phyloP scores from a whole-genome alignment of 345 rosid species.

The Melastoma malabathricum region DNA sequence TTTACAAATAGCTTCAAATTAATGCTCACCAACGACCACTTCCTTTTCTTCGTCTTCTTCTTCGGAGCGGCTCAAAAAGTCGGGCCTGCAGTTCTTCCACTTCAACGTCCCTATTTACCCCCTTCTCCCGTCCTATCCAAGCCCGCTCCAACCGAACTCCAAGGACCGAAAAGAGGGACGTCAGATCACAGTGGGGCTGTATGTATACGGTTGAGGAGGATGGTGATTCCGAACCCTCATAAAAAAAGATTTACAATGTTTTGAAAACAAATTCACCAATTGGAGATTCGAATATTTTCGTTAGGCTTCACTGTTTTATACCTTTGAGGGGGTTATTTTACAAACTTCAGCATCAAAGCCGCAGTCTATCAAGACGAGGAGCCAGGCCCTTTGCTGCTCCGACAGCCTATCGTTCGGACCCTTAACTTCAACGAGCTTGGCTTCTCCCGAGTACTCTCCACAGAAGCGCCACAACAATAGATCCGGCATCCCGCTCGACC shows the following conservation, averaged over 20 bases:
- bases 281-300: too few species aligned
- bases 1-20: too few species aligned
- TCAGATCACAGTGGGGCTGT: slow-evolving; percentile 6
- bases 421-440: slow-evolving; percentile 92
- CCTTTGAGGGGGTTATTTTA: slow-evolving; percentile 31
- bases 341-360: slow-evolving; percentile 79
- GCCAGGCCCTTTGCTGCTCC: slow-evolving; percentile 88
- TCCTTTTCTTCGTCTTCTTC: too few species aligned
- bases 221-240: slow-evolving; percentile 5
- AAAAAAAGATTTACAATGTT: too few species aligned
- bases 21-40: too few species aligned
- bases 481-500: slow-evolving; percentile 99
- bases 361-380: slow-evolving; percentile 65
- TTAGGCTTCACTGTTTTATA: too few species aligned
- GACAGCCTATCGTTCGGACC: slow-evolving; percentile 75
- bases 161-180: slow-evolving; percentile 17
- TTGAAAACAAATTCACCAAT: too few species aligned
- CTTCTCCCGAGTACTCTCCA: slow-evolving; percentile 69
- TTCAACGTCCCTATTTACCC: too few species aligned
- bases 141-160: too few species aligned
- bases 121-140: too few species aligned
- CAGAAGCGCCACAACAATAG: slow-evolving; percentile 77
- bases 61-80: too few species aligned
- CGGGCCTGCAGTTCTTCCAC: too few species aligned
- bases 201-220: slow-evolving; percentile 10